phyloP scores from a whole-genome alignment of 73 alveolate genomes.

The Stentor coeruleus region DNA sequence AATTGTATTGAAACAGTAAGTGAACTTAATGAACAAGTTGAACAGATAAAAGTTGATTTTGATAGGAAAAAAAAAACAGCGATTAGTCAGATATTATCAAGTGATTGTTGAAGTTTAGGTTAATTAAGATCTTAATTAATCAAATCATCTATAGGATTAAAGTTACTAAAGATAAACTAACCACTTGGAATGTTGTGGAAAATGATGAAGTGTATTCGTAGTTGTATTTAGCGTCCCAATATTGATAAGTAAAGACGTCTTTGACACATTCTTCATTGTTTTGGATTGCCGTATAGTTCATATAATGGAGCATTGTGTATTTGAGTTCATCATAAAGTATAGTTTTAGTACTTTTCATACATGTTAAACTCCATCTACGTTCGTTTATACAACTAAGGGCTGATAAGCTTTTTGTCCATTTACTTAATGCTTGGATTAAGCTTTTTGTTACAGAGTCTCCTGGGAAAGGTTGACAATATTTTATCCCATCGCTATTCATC shows the following conservation, averaged over 20 bases:
- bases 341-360: not conserved
- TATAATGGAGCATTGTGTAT: not conserved
- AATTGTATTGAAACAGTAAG: not conserved
- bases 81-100: too few species aligned
- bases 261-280: conserved; percentile 8
- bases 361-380: not conserved
- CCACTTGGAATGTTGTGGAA: too few species aligned
- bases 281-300: not conserved
- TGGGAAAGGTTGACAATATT: conserved; percentile 16
- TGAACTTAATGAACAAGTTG: not conserved
- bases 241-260: not conserved
- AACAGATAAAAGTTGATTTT: not conserved
- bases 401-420: not conserved
- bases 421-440: not conserved
- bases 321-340: conserved; percentile 1
- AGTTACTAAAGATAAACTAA: too few species aligned
- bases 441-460: not conserved
- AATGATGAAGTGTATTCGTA: not conserved
- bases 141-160: too few species aligned
- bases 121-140: too few species aligned
- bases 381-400: not conserved
- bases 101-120: too few species aligned
- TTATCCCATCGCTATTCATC: not conserved
- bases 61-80: too few species aligned
- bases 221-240: not conserved